Evolutionary conservation across 345 rosid genomes (phyloP).

Genomic region (Geranium rotundifolium): DNA sequence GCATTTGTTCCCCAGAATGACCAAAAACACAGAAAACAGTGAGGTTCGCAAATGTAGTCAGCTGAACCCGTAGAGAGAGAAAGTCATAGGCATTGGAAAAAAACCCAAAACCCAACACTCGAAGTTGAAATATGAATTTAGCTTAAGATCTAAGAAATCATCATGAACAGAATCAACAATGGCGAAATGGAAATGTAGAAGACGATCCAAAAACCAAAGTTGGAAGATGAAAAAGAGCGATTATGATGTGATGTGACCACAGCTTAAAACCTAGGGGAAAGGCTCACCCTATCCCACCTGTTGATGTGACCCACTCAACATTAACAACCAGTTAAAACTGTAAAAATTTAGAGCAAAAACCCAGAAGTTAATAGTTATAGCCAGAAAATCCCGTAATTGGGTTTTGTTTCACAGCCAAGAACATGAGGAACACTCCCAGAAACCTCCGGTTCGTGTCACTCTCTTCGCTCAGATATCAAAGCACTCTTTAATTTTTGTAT

Average conservation of each 20-base stretch:
- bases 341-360: slow-evolving; percentile 10
- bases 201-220: not conserved
- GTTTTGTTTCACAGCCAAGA: not conserved
- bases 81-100: too few species aligned
- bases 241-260: slow-evolving; percentile 36
- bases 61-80: too few species aligned
- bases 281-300: slow-evolving; percentile 57
- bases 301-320: slow-evolving; percentile 96
- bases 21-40: too few species aligned
- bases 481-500: slow-evolving; percentile 8
- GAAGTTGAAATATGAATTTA: too few species aligned
- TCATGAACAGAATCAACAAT: not conserved
- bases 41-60: too few species aligned
- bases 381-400: slow-evolving; percentile 2
- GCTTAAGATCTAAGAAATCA: too few species aligned
- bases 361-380: not conserved
- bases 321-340: slow-evolving; percentile 69
- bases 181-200: not conserved
- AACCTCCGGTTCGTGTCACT: slow-evolving; percentile 21
- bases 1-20: too few species aligned
- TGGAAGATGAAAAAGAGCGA: slow-evolving; percentile 4
- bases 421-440: slow-evolving; percentile 20
- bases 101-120: too few species aligned
- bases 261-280: slow-evolving; percentile 42
- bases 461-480: slow-evolving; percentile 28